phyloP scores from a whole-genome alignment of 495 filamentous ascomycete species.

The Diplogelasinospora grovesii region DNA sequence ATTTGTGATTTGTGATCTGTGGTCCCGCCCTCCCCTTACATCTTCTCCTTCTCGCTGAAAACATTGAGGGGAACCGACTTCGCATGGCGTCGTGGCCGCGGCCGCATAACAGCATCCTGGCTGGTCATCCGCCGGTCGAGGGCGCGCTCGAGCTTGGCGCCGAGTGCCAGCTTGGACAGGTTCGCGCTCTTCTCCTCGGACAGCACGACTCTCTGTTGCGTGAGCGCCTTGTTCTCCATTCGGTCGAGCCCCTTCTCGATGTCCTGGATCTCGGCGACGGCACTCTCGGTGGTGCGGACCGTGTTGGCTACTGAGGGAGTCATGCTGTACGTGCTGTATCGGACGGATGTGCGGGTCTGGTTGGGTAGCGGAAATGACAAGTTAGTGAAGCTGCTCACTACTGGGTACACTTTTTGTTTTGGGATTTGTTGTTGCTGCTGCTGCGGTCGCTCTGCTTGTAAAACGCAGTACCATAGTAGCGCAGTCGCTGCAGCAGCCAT shows the following conservation, averaged over 20 bases:
- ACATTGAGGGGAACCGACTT: constrained; percentile 8
- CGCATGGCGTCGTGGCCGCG: no score
- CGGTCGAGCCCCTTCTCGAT: constrained; percentile 80
- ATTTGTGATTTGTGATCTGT: no score
- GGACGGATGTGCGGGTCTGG: constrained; percentile 61
- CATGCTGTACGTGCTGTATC: constrained; percentile 75
- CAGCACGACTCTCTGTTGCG: constrained; percentile 77
- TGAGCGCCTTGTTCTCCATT: constrained; percentile 83
- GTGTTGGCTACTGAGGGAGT: constrained; percentile 66
- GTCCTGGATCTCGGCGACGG: constrained; percentile 67
- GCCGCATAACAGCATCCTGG: constrained; percentile 85
- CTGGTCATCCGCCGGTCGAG: constrained; percentile 80
- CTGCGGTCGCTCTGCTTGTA: no score
- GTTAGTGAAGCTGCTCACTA: constrained; percentile 2
- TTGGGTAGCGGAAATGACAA: not conserved
- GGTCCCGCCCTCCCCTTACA: constrained; percentile 8
- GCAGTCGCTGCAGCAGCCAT: no score
- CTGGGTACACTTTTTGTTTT: not conserved
- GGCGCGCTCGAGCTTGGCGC: constrained; percentile 90
- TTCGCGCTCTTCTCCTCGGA: constrained; percentile 77
- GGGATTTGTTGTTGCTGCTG: not conserved
- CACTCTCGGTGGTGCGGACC: constrained; percentile 49
- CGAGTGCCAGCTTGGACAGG: constrained; percentile 81
- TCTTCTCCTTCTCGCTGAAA: constrained; percentile 32
- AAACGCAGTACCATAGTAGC: no score